Evolutionary conservation across 805 yeast genomes (phyloP), one percentile per base, ranked within the genome.

Genomic region (Danielia oregonensis): DNA sequence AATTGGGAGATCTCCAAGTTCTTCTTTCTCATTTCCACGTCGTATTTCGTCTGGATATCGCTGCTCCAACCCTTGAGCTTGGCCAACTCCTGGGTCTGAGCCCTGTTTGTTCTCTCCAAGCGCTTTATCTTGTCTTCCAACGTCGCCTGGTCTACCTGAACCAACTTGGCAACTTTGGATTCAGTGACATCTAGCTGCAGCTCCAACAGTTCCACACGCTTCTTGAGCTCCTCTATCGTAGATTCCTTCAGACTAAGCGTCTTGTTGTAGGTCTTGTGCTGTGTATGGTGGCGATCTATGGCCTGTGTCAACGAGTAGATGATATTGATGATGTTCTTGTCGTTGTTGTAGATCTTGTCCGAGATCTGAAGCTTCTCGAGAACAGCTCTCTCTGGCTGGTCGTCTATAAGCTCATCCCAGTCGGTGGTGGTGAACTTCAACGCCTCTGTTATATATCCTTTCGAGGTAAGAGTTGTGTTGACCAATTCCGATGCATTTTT

Each of bases 401-500:
- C 61, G 3, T 36, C 40, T 8, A 52, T 42, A 23, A 66, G 47
- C 7, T 54, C 50, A 12, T 48, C 46, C 63, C 67, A 63, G 39
- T 68, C 53, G n/a, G 60, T 57, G 10, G 63, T 47, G 27, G 52
- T 48, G 44, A 67, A 65, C 28, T 54, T 42, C 13, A 68, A 46
- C 17, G 57, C 53, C 5, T 52, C 43, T 18, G 52, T 52, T 10
- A 59, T 55, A 35, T 62, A 65, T 3, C 69, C 69, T 33, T 65
- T 57, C 25, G 65, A 47, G 1, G 50, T 26, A 16, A 68, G 54
- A 19, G 55, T 57, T 3, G 60, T 46, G 38, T 68, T 68, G 27
- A 68, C 45, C 8, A 61, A 43, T 8, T 61, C 59, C 4, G 71
- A 55, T 4, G 70, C 72, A 42, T 55, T 61, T 13, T 41, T 41